Evolutionary conservation across 2,329 filamentous ascomycete genomes (phyloP).

Genomic region (Lecanoromycetidae sp.): DNA sequence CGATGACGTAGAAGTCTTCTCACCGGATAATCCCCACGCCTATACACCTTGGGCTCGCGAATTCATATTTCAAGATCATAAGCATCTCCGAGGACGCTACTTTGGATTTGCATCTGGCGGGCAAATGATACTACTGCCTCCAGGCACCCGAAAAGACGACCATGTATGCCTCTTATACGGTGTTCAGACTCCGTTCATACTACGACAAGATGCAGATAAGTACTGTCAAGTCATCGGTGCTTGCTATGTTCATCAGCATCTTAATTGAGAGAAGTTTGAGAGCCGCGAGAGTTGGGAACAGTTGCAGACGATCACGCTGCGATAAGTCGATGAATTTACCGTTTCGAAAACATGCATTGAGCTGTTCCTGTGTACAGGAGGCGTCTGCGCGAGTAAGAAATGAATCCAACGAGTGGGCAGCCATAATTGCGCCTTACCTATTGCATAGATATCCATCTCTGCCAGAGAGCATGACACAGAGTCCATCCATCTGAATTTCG

Average conservation of each 20-base stretch:
- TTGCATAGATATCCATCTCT: neutral
- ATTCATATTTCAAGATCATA: neutral
- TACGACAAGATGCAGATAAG: neutral
- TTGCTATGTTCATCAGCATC: neutral
- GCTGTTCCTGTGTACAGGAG: too few relatives aligned
- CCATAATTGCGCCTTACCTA: too few relatives aligned
- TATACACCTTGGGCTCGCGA: neutral
- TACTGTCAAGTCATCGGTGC: neutral
- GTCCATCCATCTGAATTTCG: slow-evolving; percentile 4
- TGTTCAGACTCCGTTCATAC: neutral
- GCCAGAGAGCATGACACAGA: neutral
- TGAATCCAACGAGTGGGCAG: too few relatives aligned
- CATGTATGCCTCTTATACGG: neutral
- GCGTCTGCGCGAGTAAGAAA: too few relatives aligned
- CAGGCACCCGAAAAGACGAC: neutral
- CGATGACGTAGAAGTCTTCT: neutral
- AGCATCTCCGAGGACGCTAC: neutral
- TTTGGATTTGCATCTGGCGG: neutral
- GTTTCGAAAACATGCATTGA: too few relatives aligned
- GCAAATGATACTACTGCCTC: neutral
- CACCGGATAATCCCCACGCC: neutral
- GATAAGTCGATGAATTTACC: too few relatives aligned
- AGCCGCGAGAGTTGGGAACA: neutral
- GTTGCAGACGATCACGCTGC: neutral
- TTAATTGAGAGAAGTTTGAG: neutral